Evolutionary conservation across 1,139 yeast genomes (phyloP).

Genomic region (Yamadazyma dendronema): DNA sequence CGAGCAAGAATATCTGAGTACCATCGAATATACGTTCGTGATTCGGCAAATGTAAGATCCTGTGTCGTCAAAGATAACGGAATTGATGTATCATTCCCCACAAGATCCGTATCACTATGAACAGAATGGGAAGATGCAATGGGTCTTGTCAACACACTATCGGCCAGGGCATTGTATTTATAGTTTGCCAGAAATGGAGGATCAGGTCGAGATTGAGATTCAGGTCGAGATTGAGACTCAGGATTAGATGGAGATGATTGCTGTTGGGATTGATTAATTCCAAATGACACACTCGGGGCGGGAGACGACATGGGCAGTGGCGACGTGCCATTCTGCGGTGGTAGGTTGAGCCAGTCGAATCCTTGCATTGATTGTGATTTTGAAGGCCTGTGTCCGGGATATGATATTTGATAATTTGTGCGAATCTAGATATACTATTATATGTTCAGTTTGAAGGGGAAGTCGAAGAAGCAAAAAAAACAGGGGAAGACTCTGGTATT

Average conservation of each 20-base stretch:
- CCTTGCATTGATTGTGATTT: conserved; percentile 10
- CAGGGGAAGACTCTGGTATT: conserved; percentile 1
- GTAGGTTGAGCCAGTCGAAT: conserved; percentile 25
- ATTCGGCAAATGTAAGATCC: conserved; percentile 62
- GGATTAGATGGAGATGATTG: no score
- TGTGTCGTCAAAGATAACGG: conserved; percentile 63
- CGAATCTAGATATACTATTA: background rate
- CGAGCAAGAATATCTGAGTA: conserved; percentile 67
- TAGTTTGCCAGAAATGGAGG: conserved; percentile 1
- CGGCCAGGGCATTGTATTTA: conserved; percentile 13
- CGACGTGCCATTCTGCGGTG: conserved; percentile 8
- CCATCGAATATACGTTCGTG: conserved; percentile 75
- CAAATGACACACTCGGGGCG: conserved; percentile 26
- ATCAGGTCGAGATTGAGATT: background rate
- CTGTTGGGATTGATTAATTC: conserved; percentile 6
- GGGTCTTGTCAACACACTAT: conserved; percentile 8
- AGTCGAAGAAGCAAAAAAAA: conserved; percentile 3
- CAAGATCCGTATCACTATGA: background rate
- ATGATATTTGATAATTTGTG: background rate
- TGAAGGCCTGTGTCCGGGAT: background rate
- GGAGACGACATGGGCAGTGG: conserved; percentile 19
- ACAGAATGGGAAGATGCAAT: conserved; percentile 1
- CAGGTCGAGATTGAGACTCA: conserved; percentile 2
- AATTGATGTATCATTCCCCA: conserved; percentile 22
- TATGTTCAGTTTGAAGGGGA: conserved; percentile 12